These are phyloP conservation scores for Truncatella angustata DNA, from an alignment of 2,329 filamentous ascomycete species.

Conservation along the genomic window DNA sequence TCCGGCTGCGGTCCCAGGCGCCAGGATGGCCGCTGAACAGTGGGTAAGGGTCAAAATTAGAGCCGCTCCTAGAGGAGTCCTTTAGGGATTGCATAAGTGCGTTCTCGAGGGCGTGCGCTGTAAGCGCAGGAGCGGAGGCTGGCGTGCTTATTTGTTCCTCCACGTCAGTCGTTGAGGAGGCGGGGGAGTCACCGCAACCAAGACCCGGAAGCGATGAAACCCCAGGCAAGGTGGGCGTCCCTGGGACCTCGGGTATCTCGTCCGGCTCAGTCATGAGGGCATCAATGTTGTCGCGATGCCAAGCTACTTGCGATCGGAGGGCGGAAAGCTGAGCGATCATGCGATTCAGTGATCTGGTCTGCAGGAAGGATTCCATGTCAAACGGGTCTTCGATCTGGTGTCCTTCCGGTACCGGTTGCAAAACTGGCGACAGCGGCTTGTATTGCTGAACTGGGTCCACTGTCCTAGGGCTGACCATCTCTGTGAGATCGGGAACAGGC, in stretches of 20 bases:
- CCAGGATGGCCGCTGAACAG: neutral
- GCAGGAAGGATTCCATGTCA: slow-evolving; percentile 35
- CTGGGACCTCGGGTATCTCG: slow-evolving; percentile 18
- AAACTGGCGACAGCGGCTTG: slow-evolving; percentile 6
- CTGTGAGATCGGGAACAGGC: neutral
- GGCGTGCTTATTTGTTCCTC: neutral
- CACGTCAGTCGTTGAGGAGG: neutral
- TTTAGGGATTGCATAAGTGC: neutral
- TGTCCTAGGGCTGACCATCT: neutral
- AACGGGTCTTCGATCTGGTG: slow-evolving; percentile 11
- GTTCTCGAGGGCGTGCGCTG: neutral
- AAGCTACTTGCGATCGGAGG: slow-evolving; percentile 47
- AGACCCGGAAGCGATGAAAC: slow-evolving; percentile 10
- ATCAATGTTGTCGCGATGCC: slow-evolving; percentile 47
- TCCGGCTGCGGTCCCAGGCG: slow-evolving; percentile 3
- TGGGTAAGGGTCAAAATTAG: neutral
- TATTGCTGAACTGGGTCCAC: neutral
- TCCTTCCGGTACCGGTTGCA: slow-evolving; percentile 11
- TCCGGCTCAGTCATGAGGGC: slow-evolving; percentile 30
- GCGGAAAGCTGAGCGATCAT: slow-evolving; percentile 47
- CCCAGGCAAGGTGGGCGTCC: slow-evolving; percentile 12
- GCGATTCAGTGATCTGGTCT: slow-evolving; percentile 44
- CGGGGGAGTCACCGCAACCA: neutral
- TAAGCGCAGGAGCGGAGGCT: neutral
- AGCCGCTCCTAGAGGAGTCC: neutral